Conservation (phyloP, 495 filamentous ascomycete species). For the Patellaria atrata region DNA sequence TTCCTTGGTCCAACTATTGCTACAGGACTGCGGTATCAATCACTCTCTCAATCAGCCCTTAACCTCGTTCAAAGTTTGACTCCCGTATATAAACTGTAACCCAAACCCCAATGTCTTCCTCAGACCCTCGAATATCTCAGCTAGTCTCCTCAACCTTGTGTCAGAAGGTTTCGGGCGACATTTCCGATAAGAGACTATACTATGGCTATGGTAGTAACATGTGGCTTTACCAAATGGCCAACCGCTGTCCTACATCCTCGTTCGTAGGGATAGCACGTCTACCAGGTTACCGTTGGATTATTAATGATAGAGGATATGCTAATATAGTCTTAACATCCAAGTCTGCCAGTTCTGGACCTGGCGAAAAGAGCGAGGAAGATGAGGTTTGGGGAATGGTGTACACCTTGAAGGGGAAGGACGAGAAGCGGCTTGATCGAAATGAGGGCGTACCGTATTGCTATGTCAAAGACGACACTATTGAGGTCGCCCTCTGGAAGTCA, state of each 20-base stretch:
- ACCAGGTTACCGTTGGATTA: constrained; percentile 45
- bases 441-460: constrained; percentile 48
- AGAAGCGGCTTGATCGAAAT: constrained; percentile 33
- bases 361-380: constrained; percentile 3
- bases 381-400: constrained; percentile 41
- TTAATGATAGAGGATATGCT: constrained; percentile 53
- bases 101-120: too few relatives aligned
- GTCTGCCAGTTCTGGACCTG: too few relatives aligned
- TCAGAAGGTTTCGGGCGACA: too few relatives aligned
- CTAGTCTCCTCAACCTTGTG: too few relatives aligned
- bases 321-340: constrained; percentile 36
- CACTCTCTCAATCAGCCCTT: too few relatives aligned
- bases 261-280: constrained; percentile 37
- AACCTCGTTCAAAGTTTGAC: too few relatives aligned
- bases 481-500: constrained; percentile 29
- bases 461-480: constrained; percentile 29
- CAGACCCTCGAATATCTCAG: too few relatives aligned
- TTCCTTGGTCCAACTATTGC: too few relatives aligned
- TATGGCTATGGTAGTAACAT: constrained; percentile 67
- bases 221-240: constrained; percentile 48
- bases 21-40: too few relatives aligned
- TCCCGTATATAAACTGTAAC: too few relatives aligned
- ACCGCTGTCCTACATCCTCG: constrained; percentile 40
- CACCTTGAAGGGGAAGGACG: constrained; percentile 30
- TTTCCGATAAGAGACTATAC: too few relatives aligned